Evolutionary conservation across 179 eudicot genomes (phyloP), one percentile per base, ranked within the genome.

Genomic region (Beta macrorhiza): DNA sequence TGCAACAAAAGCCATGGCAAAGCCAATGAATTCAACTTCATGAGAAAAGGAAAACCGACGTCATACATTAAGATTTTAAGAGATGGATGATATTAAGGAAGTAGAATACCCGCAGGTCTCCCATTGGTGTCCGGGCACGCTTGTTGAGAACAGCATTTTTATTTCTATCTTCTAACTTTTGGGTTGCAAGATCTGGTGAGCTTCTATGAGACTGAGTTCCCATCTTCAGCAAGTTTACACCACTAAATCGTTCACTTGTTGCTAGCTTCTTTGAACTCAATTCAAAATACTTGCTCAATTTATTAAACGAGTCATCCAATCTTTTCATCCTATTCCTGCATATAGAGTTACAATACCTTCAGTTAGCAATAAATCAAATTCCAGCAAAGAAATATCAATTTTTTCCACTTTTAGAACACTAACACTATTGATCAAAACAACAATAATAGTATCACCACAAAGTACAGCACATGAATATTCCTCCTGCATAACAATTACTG

Each of bases 81-180:
- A 62, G 57, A 64, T 47, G 44, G 47, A 78, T 8, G 71, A 45
- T 64, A 63, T 68, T 52, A 55, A 63, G 11, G 20, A 51, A 42
- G 73, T 6, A 42, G 47, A 52, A 79, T 81, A 95, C 98, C 98
- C 91, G 95, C 80, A 88, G 69, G 80, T 95, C 98, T 75, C 91
- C 91, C 76, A 93, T 81, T 73, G 98, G 92, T 73, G 99, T 92
- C 72, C 99, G 93, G 55, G 88, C 87, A 71, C 99, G 97, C 89
- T 90, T 95, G 86, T 91, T 93, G 44, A 81, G 92, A 85, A 78
- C 87, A 81, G 61, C 82, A 82, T 80, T 92, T 89, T 89, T 95
- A 83, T 90, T 81, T 87, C 92, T 88, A 25, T 92, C 99, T 76
- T 92, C 97, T 78, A 88, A 74, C 78, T 87, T 91, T 77, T 90